Evolutionary conservation across 2,329 filamentous ascomycete genomes (phyloP).

Genomic region (Aspergillus cejpii): DNA sequence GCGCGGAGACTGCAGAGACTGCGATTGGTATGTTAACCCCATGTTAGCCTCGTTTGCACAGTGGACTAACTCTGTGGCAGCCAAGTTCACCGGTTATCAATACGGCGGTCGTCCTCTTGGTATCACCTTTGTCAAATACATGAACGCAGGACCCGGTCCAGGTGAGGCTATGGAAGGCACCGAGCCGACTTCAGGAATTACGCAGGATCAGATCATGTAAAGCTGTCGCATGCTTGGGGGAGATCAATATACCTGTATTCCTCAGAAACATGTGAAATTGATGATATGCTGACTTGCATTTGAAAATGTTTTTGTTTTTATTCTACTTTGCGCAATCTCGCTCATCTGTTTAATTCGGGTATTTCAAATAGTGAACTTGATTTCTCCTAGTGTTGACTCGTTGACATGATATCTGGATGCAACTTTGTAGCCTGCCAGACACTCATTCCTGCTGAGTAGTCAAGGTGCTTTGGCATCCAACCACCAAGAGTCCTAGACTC

Average conservation of each 20-base stretch:
- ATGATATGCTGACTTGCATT: neutral
- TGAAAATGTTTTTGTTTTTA: neutral
- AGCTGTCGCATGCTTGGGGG: constrained; percentile 3
- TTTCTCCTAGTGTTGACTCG: too few species aligned
- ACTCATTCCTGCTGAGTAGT: too few species aligned
- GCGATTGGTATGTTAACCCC: constrained; percentile 58
- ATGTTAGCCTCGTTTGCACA: constrained; percentile 11
- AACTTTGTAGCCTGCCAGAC: too few species aligned
- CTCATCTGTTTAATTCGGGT: neutral
- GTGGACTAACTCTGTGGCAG: constrained; percentile 35
- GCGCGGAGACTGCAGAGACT: constrained; percentile 75
- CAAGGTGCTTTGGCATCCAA: too few species aligned
- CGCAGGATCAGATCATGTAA: constrained; percentile 99
- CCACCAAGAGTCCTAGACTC: too few species aligned
- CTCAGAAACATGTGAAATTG: neutral
- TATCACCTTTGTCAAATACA: constrained; percentile 88
- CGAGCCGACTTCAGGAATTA: constrained; percentile 61
- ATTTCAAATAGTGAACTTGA: too few species aligned
- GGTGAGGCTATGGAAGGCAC: constrained; percentile 77
- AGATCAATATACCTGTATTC: constrained; percentile 2
- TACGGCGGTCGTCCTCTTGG: constrained; percentile 93
- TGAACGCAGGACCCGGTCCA: constrained; percentile 56
- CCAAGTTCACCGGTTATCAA: constrained; percentile 96
- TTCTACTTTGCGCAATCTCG: neutral
- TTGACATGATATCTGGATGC: too few species aligned